phyloP scores from a whole-genome alignment of 2,329 filamentous ascomycete species.

The Alternaria sp. region DNA sequence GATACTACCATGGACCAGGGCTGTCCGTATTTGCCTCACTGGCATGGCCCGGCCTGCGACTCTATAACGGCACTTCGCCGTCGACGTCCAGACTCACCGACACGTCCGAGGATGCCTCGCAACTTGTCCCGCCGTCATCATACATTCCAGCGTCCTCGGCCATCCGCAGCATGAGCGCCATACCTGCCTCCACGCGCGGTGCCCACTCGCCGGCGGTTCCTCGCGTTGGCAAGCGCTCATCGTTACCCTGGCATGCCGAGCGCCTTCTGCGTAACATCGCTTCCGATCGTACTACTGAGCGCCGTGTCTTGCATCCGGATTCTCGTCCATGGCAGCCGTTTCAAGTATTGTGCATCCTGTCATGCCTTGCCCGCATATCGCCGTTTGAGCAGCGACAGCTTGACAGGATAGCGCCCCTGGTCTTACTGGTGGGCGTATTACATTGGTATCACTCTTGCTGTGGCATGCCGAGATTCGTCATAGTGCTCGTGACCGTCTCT shows the following conservation, averaged over 20 bases:
- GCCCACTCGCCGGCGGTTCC: conserved; percentile 27
- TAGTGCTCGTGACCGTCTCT: conserved; percentile 16
- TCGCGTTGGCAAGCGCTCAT: conserved; percentile 33
- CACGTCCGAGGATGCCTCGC: conserved; percentile 24
- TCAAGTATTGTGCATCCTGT: conserved; percentile 22
- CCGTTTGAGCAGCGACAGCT: conserved; percentile 18
- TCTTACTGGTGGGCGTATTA: conserved; percentile 5
- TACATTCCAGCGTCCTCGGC: conserved; percentile 7
- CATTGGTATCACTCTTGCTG: conserved; percentile 19
- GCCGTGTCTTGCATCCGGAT: conserved; percentile 37
- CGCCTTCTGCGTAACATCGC: conserved; percentile 34
- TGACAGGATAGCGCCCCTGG: conserved; percentile 19
- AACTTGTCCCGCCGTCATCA: conserved; percentile 19
- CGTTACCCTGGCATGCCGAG: conserved; percentile 21
- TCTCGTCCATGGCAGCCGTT: conserved; percentile 25
- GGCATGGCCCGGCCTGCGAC: conserved; percentile 24
- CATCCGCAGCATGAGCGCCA: conserved; percentile 13
- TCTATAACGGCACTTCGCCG: conserved; percentile 22
- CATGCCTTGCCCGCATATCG: conserved; percentile 25
- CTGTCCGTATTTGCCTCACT: conserved; percentile 27
- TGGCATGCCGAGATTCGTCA: conserved; percentile 16
- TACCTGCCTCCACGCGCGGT: conserved; percentile 31
- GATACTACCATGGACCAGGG: conserved; percentile 23
- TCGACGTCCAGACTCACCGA: conserved; percentile 38
- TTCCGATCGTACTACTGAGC: conserved; percentile 29